Evolutionary conservation across 2,329 filamentous ascomycete genomes (phyloP).

Genomic region (Hymenoscyphus albidus): DNA sequence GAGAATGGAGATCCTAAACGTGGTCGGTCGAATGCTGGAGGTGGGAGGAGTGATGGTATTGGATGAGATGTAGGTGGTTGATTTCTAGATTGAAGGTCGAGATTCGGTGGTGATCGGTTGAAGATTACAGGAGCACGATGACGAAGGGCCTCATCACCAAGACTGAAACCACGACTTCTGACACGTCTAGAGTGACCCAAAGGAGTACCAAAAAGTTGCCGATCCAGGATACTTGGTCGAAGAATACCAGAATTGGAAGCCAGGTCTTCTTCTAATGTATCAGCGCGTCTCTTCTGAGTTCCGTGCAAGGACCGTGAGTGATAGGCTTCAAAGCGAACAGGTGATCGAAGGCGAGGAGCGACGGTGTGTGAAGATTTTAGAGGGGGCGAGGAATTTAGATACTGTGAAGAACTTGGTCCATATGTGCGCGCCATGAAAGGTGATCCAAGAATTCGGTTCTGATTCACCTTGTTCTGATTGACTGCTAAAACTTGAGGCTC

Average conservation of each 20-base stretch:
- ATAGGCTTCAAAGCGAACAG: conserved; percentile 26
- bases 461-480: conserved; percentile 9
- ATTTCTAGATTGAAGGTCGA: background rate
- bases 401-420: conserved; percentile 52
- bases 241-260: conserved; percentile 26
- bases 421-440: conserved; percentile 55
- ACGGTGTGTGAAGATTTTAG: conserved; percentile 16
- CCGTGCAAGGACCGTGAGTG: conserved; percentile 27
- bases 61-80: conserved; percentile 3
- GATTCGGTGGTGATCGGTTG: conserved; percentile 15
- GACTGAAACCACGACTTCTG: conserved; percentile 34
- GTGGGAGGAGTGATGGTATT: conserved; percentile 33
- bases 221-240: conserved; percentile 31
- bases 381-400: conserved; percentile 18
- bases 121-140: conserved; percentile 23
- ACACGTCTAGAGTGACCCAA: conserved; percentile 29
- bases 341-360: conserved; percentile 28
- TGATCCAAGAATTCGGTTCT: conserved; percentile 26
- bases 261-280: conserved; percentile 29
- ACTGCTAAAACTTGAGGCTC: conserved; percentile 13
- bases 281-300: conserved; percentile 33
- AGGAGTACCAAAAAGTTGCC: conserved; percentile 31
- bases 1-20: conserved; percentile 59
- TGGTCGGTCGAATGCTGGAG: conserved; percentile 33
- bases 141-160: conserved; percentile 32